Conservation (phyloP, 768 basidiomycete genomes). For the Mycena floridula region DNA sequence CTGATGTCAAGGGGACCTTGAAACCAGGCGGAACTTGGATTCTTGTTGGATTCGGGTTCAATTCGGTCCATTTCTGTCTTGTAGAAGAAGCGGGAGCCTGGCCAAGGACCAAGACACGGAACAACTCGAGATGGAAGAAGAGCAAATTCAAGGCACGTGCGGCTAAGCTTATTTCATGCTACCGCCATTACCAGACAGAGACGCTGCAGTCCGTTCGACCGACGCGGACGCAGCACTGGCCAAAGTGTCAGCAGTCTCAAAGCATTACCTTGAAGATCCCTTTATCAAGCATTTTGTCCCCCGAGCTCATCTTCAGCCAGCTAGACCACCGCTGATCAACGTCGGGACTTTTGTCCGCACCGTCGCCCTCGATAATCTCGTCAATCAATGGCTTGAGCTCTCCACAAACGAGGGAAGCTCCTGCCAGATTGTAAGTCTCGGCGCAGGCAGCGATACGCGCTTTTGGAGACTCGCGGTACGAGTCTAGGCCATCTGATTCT, state of each 20-base stretch:
- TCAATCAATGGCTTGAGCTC: constrained; percentile 55
- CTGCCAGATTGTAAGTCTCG: constrained; percentile 90
- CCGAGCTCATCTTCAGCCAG: constrained; percentile 52
- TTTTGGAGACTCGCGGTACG: constrained; percentile 89
- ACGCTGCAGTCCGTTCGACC: constrained; percentile 66
- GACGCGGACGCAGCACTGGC: constrained; percentile 81
- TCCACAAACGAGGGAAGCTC: constrained; percentile 33
- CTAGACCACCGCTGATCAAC: constrained; percentile 87
- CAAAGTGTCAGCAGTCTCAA: constrained; percentile 78
- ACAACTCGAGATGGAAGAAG: no score
- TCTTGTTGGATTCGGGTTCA: no score
- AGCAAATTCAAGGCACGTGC: no score
- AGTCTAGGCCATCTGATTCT: constrained; percentile 13
- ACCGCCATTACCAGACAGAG: constrained; percentile 41
- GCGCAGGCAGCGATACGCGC: constrained; percentile 92
- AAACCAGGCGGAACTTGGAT: no score
- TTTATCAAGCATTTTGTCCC: constrained; percentile 66
- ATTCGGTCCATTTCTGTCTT: no score
- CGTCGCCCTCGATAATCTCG: constrained; percentile 70
- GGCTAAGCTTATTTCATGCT: no score
- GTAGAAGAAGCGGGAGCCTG: no score
- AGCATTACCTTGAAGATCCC: constrained; percentile 76
- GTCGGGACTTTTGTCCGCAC: constrained; percentile 89
- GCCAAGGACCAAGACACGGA: no score
- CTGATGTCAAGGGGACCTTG: no score